Conservation (phyloP, 208 protist species). For the Trypanosoma theileri region DNA sequence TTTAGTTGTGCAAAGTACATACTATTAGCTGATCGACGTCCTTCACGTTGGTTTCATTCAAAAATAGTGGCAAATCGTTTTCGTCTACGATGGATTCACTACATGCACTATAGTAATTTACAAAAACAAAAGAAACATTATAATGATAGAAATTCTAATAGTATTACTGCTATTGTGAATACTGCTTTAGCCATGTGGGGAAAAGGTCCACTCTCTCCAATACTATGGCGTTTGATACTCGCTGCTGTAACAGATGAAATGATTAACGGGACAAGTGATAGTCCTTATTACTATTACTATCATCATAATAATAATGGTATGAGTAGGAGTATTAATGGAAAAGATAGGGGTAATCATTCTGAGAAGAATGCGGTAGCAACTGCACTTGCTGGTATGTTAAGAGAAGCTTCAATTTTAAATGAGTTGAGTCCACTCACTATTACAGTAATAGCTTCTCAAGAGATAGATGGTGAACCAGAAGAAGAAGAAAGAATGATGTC, state of each 20-base stretch:
- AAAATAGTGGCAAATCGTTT: conserved; percentile 7
- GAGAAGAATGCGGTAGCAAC: neutral
- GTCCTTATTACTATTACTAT: too few relatives aligned
- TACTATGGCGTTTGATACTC: conserved; percentile 1
- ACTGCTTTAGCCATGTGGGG: neutral
- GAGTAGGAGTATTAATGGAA: too few relatives aligned
- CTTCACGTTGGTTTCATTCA: conserved; percentile 14
- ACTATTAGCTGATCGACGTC: neutral
- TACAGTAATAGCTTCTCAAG: neutral
- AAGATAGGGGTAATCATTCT: too few relatives aligned
- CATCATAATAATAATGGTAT: too few relatives aligned
- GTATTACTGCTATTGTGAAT: neutral
- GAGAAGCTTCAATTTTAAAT: neutral
- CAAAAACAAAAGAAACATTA: neutral
- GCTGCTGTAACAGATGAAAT: neutral
- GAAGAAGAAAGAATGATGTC: neutral
- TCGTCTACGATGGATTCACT: conserved; percentile 15
- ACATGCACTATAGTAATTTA: neutral
- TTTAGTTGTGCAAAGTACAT: neutral
- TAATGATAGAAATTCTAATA: neutral
- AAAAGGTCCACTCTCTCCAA: conserved; percentile 3
- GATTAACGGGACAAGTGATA: too few relatives aligned
- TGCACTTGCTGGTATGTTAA: neutral
- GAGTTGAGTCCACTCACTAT: neutral
- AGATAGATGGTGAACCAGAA: too few relatives aligned